phyloP scores from a whole-genome alignment of 2,329 filamentous ascomycete species.

The Claviceps lovelessii region DNA sequence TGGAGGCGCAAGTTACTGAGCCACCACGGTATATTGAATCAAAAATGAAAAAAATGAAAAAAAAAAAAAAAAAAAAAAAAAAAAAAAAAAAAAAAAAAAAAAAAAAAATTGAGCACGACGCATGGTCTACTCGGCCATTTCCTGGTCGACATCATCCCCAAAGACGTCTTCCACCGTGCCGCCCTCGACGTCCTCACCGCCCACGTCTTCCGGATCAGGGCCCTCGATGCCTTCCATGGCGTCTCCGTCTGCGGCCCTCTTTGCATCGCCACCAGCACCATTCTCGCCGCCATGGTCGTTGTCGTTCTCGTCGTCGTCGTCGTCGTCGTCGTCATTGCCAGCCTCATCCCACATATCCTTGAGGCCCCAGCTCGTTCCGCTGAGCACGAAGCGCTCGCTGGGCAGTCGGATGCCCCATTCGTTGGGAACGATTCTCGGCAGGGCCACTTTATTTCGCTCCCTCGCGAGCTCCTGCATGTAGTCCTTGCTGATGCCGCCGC shows the following conservation, averaged over 20 bases:
- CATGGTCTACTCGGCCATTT: constrained; percentile 34
- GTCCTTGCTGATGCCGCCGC: constrained; percentile 51
- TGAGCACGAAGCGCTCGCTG: constrained; percentile 54
- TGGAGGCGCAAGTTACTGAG: neutral
- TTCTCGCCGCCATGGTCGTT: constrained; percentile 26
- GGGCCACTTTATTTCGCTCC: constrained; percentile 51
- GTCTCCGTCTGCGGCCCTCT: constrained; percentile 19
- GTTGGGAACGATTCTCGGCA: constrained; percentile 47
- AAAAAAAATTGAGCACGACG: neutral
- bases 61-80: neutral
- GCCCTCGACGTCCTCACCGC: constrained; percentile 33
- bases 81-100: neutral
- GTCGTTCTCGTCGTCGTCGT: constrained; percentile 27
- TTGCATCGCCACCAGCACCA: constrained; percentile 19
- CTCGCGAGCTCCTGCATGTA: constrained; percentile 62
- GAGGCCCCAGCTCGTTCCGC: constrained; percentile 50
- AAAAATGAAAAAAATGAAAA: too few relatives aligned
- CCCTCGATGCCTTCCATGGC: constrained; percentile 36
- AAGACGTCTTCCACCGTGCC: constrained; percentile 42
- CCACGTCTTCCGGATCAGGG: constrained; percentile 26
- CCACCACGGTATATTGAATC: neutral
- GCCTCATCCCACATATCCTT: constrained; percentile 43
- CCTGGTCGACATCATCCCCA: constrained; percentile 39
- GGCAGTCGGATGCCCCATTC: constrained; percentile 56
- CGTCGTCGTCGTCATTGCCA: constrained; percentile 27